phyloP scores from a whole-genome alignment of 768 basidiomycete species.

The Phanerodontia chrysosporium region DNA sequence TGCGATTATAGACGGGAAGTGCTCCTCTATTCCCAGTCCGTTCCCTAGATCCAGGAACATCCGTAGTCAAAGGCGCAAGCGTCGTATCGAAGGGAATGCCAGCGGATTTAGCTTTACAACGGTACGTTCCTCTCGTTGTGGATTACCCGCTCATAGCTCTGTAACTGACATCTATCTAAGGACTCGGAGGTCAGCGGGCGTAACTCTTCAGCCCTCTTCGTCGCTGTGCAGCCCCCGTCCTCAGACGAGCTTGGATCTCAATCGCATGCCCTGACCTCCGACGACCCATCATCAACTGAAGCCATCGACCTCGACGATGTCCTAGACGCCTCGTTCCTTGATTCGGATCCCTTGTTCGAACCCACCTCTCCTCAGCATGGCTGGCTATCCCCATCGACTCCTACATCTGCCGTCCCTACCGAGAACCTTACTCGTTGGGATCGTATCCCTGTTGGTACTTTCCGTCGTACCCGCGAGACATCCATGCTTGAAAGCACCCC shows the following conservation, averaged over 20 bases:
- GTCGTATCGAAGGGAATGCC: neutral
- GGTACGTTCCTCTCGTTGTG: neutral
- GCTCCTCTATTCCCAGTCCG: constrained; percentile 2
- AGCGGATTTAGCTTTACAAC: constrained; percentile 14
- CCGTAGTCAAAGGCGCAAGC: neutral
- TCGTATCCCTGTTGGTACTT: constrained; percentile 65
- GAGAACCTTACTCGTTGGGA: constrained; percentile 69
- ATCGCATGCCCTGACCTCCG: constrained; percentile 26
- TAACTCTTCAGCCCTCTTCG: neutral
- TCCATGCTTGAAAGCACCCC: constrained; percentile 25
- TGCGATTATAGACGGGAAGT: constrained; percentile 11
- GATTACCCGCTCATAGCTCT: neutral
- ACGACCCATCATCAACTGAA: constrained; percentile 41
- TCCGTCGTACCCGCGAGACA: constrained; percentile 55
- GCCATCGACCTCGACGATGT: constrained; percentile 72
- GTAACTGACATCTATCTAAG: neutral
- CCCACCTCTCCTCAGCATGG: neutral
- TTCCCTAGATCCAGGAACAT: constrained; percentile 13
- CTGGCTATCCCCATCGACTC: constrained; percentile 4
- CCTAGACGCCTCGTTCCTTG: constrained; percentile 68
- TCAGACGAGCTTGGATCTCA: constrained; percentile 31
- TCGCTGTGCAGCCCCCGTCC: constrained; percentile 15
- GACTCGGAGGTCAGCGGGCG: neutral
- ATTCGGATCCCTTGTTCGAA: constrained; percentile 36
- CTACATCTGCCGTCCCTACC: constrained; percentile 34